Evolutionary conservation across 2,329 filamentous ascomycete species (phyloP).

Genomic region (Podosphaera fusca): DNA sequence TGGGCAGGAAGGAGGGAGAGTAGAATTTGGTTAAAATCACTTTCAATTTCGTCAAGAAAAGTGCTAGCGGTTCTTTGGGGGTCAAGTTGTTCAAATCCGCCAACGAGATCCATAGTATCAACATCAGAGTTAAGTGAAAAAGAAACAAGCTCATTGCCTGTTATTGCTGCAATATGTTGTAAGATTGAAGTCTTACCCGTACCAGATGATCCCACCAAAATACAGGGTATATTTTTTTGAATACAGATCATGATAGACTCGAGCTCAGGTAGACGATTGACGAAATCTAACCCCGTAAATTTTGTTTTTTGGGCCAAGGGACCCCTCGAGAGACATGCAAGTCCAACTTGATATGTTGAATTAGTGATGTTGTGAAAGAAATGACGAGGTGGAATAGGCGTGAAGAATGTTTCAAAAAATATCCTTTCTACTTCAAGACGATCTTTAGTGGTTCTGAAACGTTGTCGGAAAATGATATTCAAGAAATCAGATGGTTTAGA

Average conservation of each 20-base stretch:
- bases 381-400: conserved; percentile 24
- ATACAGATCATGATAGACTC: conserved; percentile 78
- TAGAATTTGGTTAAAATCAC: conserved; percentile 27
- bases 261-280: conserved; percentile 42
- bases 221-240: conserved; percentile 68
- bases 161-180: conserved; percentile 54
- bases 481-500: conserved; percentile 50
- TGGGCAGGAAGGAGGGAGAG: conserved; percentile 24
- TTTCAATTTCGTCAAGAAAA: conserved; percentile 28
- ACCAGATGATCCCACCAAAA: conserved; percentile 66
- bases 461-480: conserved; percentile 60
- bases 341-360: conserved; percentile 51
- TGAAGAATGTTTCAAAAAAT: conserved; percentile 40
- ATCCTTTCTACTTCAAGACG: conserved; percentile 38
- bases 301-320: conserved; percentile 25
- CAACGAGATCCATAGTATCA: conserved; percentile 90
- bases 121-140: conserved; percentile 87
- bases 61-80: conserved; percentile 46
- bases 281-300: conserved; percentile 27
- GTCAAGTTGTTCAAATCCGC: conserved; percentile 89
- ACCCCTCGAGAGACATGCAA: conserved; percentile 46
- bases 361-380: conserved; percentile 49
- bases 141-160: conserved; percentile 53
- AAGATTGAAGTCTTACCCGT: conserved; percentile 70
- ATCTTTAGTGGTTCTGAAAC: conserved; percentile 57